These are phyloP conservation scores for Paraphaeosphaeria minitans DNA, from an alignment of 2,329 filamentous ascomycete genomes.

Conservation along the genomic window DNA sequence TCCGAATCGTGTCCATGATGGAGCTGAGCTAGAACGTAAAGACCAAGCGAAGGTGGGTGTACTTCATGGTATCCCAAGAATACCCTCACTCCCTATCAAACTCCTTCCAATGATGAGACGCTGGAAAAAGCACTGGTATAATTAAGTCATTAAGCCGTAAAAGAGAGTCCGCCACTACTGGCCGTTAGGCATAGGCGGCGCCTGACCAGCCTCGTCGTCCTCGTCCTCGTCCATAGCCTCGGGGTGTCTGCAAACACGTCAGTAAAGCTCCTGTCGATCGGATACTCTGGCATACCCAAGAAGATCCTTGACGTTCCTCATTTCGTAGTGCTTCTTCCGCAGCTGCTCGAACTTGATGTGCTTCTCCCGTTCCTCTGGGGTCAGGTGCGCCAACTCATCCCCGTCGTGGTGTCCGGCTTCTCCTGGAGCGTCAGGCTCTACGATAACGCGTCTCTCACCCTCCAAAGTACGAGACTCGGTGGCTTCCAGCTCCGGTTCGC, in stretches of 20 bases:
- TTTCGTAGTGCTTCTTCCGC: slow-evolving; percentile 98
- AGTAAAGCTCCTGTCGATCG: slow-evolving; percentile 4
- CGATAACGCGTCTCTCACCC: slow-evolving; percentile 78
- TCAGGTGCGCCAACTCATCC: slow-evolving; percentile 56
- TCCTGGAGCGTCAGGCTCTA: slow-evolving; percentile 59
- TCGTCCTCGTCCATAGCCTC: slow-evolving; percentile 35
- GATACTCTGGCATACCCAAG: slow-evolving; percentile 64
- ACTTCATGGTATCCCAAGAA: background rate
- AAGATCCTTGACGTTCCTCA: slow-evolving; percentile 89
- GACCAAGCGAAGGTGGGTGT: background rate
- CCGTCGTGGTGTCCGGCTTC: slow-evolving; percentile 61
- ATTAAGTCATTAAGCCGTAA: slow-evolving; percentile 1
- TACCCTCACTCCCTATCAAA: background rate
- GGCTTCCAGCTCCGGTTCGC: slow-evolving; percentile 76
- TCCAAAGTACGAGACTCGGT: slow-evolving; percentile 47
- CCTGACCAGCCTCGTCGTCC: slow-evolving; percentile 15
- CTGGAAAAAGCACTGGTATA: slow-evolving; percentile 1
- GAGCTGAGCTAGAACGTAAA: background rate
- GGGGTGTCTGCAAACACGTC: slow-evolving; percentile 24
- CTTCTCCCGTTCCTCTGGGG: slow-evolving; percentile 80
- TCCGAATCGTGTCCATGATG: background rate
- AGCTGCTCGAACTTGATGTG: slow-evolving; percentile 88
- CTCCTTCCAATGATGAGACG: background rate
- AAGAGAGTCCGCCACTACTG: slow-evolving; percentile 17
- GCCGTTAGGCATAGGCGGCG: slow-evolving; percentile 26